These are phyloP conservation scores for Cicer yamashitae DNA, from an alignment of 306 rosid species.

Conservation along the genomic window DNA sequence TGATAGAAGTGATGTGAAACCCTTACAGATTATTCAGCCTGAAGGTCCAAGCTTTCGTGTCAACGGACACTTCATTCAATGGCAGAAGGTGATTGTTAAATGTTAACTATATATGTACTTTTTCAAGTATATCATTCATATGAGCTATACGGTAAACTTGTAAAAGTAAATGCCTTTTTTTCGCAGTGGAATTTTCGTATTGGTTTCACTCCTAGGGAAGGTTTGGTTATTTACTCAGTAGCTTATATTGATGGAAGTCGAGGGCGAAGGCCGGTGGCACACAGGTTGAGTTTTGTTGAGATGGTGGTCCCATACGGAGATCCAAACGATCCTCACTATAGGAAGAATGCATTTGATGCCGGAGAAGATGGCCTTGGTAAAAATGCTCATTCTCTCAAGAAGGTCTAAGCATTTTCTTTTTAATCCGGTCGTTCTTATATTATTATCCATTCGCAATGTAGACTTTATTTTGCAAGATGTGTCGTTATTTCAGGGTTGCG, in stretches of 20 bases:
- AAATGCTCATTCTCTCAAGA: conserved; percentile 86
- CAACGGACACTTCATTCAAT: conserved; percentile 72
- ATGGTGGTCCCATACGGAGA: conserved; percentile 94
- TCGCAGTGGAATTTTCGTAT: conserved; percentile 84
- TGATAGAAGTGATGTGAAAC: conserved; percentile 85
- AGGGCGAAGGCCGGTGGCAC: conserved; percentile 82
- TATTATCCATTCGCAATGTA: neutral
- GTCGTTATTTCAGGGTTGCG: conserved; percentile 70
- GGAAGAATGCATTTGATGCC: conserved; percentile 89
- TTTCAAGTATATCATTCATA: conserved; percentile 26
- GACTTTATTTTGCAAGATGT: conserved; percentile 30
- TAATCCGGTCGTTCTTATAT: neutral
- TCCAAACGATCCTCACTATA: conserved; percentile 85
- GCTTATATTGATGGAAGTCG: conserved; percentile 79
- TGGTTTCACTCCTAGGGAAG: conserved; percentile 81
- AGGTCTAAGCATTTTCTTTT: conserved; percentile 50
- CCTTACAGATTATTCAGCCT: conserved; percentile 74
- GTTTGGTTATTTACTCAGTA: conserved; percentile 72
- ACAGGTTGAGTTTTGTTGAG: conserved; percentile 78
- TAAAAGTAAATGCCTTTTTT: conserved; percentile 40
- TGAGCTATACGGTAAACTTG: conserved; percentile 5
- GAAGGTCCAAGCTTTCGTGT: conserved; percentile 90
- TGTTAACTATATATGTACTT: conserved; percentile 18
- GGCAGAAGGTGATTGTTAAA: conserved; percentile 68
- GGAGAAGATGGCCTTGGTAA: conserved; percentile 88